Conservation (phyloP, 2,329 filamentous ascomycete genomes). For the Aureobasidium pullulans region DNA sequence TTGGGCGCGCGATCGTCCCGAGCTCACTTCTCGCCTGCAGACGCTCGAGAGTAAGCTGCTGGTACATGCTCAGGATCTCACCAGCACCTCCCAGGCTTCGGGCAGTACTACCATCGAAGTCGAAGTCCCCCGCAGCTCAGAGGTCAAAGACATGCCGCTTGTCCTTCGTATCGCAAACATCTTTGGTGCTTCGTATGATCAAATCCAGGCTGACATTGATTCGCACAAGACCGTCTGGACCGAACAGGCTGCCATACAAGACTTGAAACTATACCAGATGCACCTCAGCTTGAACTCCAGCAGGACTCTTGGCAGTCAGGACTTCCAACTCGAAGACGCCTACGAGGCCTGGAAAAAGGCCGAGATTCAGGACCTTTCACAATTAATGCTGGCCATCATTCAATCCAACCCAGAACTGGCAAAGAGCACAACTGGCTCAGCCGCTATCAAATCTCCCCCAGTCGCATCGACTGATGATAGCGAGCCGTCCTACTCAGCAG, state of each 20-base stretch:
- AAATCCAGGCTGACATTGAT: conserved; percentile 83
- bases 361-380: conserved; percentile 79
- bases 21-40: conserved; percentile 69
- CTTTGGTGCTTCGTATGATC: conserved; percentile 70
- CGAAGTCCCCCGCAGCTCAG: conserved; percentile 73
- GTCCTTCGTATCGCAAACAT: conserved; percentile 81
- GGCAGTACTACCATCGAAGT: conserved; percentile 68
- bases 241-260: conserved; percentile 79
- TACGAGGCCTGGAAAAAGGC: conserved; percentile 86
- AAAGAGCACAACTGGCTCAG: conserved; percentile 59
- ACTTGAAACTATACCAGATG: conserved; percentile 89
- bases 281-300: conserved; percentile 73
- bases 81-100: conserved; percentile 46
- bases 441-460: conserved; percentile 51
- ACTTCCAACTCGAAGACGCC: conserved; percentile 84
- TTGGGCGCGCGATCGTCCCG: conserved; percentile 75
- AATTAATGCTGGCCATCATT: conserved; percentile 88
- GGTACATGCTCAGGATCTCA: conserved; percentile 85
- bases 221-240: conserved; percentile 76
- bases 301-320: conserved; percentile 68
- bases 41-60: conserved; percentile 89
- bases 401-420: conserved; percentile 79
- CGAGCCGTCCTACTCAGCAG: conserved; percentile 50
- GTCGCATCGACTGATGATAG: conserved; percentile 33
- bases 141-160: conserved; percentile 94